A percentile compares a stretch with the other conserved stretches of the same genome.
Evolutionary conservation across 306 rosid genomes (phyloP).

Genomic region (Ammopiptanthus mongolicus): DNA sequence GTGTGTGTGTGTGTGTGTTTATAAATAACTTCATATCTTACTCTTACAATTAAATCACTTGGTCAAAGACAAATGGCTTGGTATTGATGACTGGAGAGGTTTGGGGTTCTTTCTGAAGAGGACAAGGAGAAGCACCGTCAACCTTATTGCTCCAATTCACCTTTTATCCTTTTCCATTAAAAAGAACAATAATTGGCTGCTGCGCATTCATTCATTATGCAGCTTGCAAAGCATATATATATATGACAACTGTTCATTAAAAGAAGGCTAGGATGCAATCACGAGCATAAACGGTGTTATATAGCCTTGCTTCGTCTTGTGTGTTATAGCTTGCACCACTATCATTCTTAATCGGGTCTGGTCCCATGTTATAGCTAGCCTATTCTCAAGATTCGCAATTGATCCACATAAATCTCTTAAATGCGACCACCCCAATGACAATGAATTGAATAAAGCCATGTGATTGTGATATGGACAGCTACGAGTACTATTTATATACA

Average conservation of each 20-base stretch:
- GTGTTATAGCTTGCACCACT: neutral
- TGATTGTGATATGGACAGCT: neutral
- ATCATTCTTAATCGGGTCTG: constrained; percentile 7
- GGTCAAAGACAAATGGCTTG: constrained; percentile 10
- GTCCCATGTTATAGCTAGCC: constrained; percentile 6
- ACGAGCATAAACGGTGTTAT: neutral
- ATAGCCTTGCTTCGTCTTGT: too few species aligned
- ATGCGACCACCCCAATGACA: neutral
- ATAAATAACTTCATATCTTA: neutral
- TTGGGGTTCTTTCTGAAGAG: neutral
- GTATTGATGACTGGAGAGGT: neutral
- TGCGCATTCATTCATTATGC: neutral
- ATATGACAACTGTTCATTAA: constrained; percentile 1
- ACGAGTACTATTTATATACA: neutral
- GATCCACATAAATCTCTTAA: neutral
- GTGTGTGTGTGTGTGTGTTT: neutral
- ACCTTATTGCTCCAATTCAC: neutral
- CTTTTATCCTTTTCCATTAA: neutral
- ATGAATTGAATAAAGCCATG: neutral
- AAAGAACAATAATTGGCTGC: neutral
- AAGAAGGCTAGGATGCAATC: neutral
- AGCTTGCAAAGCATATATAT: neutral
- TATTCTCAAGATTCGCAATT: neutral
- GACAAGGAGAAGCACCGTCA: neutral
- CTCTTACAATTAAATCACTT: neutral